These are phyloP conservation scores for Candida sanyaensis DNA, from an alignment of 1,139 yeast species.

Conservation along the genomic window DNA sequence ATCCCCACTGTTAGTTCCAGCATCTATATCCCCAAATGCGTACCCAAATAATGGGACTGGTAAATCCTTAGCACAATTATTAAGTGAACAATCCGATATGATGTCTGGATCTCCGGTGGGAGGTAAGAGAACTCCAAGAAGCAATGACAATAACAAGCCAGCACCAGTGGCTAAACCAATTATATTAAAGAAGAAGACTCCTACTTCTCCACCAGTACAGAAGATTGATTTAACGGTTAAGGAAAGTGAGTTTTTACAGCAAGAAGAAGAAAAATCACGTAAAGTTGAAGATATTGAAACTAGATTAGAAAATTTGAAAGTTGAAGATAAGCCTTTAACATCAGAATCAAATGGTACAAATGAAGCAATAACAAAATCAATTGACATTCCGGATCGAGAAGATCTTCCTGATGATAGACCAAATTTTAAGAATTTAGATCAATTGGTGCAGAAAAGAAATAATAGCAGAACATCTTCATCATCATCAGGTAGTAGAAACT, in stretches of 20 bases:
- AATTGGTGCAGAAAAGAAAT: constrained; percentile 21
- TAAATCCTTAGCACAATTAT: constrained; percentile 41
- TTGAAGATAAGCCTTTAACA: constrained; percentile 4
- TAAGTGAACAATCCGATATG: constrained; percentile 29
- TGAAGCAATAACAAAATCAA: constrained; percentile 3
- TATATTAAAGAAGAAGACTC: constrained; percentile 39
- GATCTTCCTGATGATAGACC: constrained; percentile 20
- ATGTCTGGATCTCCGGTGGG: constrained; percentile 12
- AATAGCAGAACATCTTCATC: constrained; percentile 3
- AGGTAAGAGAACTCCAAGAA: constrained; percentile 21
- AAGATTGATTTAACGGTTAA: constrained; percentile 13
- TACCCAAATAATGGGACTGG: constrained; percentile 21
- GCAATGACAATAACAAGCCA: constrained; percentile 21
- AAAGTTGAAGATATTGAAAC: constrained; percentile 3
- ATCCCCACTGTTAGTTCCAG: constrained; percentile 3
- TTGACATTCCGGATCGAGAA: constrained; percentile 1
- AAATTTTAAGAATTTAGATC: constrained; percentile 34
- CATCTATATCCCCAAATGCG: constrained; percentile 8
- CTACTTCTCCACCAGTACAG: constrained; percentile 16
- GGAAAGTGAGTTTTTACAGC: constrained; percentile 11
- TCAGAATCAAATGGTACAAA: constrained; percentile 2
- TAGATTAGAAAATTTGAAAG: constrained; percentile 7
- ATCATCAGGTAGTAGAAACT: not conserved
- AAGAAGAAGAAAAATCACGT: constrained; percentile 9
- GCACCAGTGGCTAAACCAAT: constrained; percentile 36